Evolutionary conservation across 164 flowering plant species (phyloP).

Genomic region (Berberis thunbergii): DNA sequence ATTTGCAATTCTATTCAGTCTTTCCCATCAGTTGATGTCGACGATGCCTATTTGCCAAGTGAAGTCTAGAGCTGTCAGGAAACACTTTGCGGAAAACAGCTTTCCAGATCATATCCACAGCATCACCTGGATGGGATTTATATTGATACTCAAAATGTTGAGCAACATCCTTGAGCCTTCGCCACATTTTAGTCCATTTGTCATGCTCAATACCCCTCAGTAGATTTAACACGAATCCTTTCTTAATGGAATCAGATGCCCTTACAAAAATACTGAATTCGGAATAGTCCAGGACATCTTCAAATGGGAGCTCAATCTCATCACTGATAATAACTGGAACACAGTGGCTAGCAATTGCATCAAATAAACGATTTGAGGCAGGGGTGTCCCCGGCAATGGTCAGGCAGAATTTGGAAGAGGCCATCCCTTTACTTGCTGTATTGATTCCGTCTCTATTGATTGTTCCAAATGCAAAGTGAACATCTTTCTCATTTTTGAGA

Average conservation of each 20-base stretch:
- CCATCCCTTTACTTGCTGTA: not conserved
- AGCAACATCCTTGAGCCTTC: not conserved
- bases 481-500: conserved; percentile 2
- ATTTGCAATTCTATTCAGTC: not conserved
- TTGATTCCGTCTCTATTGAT: not conserved
- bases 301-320: not conserved
- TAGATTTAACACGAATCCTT: not conserved
- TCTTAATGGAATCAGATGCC: not conserved
- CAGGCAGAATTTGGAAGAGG: conserved; percentile 1
- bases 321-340: too few species aligned
- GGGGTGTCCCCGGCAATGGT: conserved; percentile 1
- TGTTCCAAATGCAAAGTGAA: not conserved
- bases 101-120: conserved; percentile 1
- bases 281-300: not conserved
- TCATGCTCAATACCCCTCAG: not conserved
- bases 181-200: not conserved
- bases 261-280: not conserved
- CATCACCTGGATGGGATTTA: not conserved
- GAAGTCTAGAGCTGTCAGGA: not conserved
- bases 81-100: not conserved
- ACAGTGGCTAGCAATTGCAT: not conserved
- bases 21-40: not conserved
- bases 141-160: conserved; percentile 1
- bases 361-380: not conserved
- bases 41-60: not conserved